phyloP scores from a whole-genome alignment of 2,329 filamentous ascomycete species.

The Fusarium subglutinans region DNA sequence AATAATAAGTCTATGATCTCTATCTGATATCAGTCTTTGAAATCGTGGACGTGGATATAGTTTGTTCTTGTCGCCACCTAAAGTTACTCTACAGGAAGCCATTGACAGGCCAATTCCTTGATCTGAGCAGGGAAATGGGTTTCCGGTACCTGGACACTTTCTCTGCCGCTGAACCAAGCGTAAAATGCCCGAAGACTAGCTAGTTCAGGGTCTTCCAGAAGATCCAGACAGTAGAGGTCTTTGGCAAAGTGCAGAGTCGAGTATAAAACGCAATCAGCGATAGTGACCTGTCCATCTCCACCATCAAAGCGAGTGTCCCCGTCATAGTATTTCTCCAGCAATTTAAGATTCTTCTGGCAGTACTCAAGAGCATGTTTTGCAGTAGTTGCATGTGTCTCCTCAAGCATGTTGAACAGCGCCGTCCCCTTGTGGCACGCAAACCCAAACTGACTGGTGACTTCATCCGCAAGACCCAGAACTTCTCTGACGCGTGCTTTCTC shows the following conservation, averaged over 20 bases:
- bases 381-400: not conserved
- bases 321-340: slow-evolving; percentile 18
- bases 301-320: not conserved
- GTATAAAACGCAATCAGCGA: slow-evolving; percentile 33
- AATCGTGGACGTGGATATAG: rapidly evolving
- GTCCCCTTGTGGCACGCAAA: slow-evolving; percentile 33
- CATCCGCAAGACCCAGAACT: slow-evolving; percentile 22
- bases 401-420: not conserved
- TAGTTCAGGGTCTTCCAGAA: slow-evolving; percentile 4
- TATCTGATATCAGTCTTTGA: no score
- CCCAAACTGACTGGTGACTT: slow-evolving; percentile 15
- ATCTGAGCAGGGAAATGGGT: slow-evolving; percentile 14
- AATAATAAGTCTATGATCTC: not conserved
- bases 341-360: slow-evolving; percentile 6
- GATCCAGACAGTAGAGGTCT: slow-evolving; percentile 12
- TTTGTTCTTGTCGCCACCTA: not conserved
- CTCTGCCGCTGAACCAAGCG: slow-evolving; percentile 5
- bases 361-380: slow-evolving; percentile 15
- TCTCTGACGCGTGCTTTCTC: slow-evolving; percentile 21
- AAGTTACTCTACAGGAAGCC: slow-evolving; percentile 15
- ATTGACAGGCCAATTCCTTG: slow-evolving; percentile 18
- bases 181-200: slow-evolving; percentile 13
- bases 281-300: not conserved
- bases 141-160: slow-evolving; percentile 9
- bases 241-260: slow-evolving; percentile 26